Evolutionary conservation across 1,284 basidiomycete genomes (phyloP), one percentile per base, ranked within the genome.

Genomic region (Ganoderma multipileum): DNA sequence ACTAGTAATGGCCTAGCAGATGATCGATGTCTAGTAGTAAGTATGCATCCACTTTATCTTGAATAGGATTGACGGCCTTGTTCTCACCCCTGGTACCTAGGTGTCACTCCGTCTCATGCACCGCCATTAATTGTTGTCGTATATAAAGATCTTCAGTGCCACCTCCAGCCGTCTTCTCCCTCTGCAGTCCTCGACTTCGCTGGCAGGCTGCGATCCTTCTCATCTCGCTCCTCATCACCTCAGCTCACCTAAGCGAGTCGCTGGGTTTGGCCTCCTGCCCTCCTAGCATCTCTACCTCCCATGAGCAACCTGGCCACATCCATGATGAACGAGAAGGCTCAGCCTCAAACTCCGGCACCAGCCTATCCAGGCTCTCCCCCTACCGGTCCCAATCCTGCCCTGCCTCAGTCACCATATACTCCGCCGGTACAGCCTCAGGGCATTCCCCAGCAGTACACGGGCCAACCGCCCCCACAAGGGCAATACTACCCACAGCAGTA

Each of bases 301-400:
- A 59, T 59, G 57, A 59, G 57, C 18, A 59, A 59, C 20, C 36
- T 20, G 12, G 47, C 58, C 16, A 61, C 44, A 36, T 55, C 57
- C 20, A 70, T 67, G 68, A 65, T 61, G 23, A 61, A 69, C 50
- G 65, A 64, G 61, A 69, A 69, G 65, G 20, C 58, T 11, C 69
- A 67, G n/a, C 57, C 57, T 38, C 36, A 59, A 18, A 18, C 57
- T 59, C 28, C 57, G 9, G 30, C 36, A 20, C 57, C 57, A 39
- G 38, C n/a, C n/a, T 59, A 59, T 12, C 66, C 69, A 1, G 41
- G 60, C 28, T 66, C 68, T 65, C 52, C 52, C 42, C 26, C 20
- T 9, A 39, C 23, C 30, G n/a, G 6, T n/a, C 2, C 33, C 16
- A 52, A 52, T 11, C 47, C 47, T 5, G 47, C 23, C 47, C 50